Evolutionary conservation across 2,329 filamentous ascomycete genomes (phyloP), one percentile per base, ranked within the genome.

Genomic region (Cercospora sesami): DNA sequence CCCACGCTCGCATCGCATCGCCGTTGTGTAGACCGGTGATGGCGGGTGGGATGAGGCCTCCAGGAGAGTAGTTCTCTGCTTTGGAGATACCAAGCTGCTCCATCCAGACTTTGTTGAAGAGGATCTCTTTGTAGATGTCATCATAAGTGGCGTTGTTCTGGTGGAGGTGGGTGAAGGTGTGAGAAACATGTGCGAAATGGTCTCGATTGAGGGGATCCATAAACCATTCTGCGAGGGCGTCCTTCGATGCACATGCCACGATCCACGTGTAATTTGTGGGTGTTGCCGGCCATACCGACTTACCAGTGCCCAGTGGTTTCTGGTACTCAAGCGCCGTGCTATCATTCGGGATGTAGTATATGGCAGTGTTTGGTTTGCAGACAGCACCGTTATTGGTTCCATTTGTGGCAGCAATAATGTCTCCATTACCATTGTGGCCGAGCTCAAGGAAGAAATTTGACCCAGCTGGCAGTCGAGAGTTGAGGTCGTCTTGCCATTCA

Each of bases 1-100:
- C 21, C 64, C 64, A 66, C 3, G 64, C 64, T 1, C 64, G 64
- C 8, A 66, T 66, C 4, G 64, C 64, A 26, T 66, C 64, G 31
- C 64, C 64, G 10, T 66, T 66, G 45, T 66, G 64, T 4, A 66
- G 16, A n/a, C 64, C 64, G 18, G 64, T 58, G 33, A 66, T 66
- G n/a, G 64, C 64, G 4, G 64, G 64, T 8, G 64, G 64, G 3
- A 66, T 66, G 30, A 66, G 58, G 16, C 64, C 59, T 16, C 26
- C 45, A 3, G 58, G 42, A 6, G 59, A 63, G 59, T 62, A 66
- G 6, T 14, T 21, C 10, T n/a, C 14, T 12, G 64, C 58, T 8
- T 39, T 7, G 7, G 59, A 21, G 8, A 66, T 62, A 21, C 64
- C 58, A 9, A 58, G 23, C 16, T 62, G 59, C 5, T 33, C 21